Base-by-base conservation (phyloP, 371 early-diverging fungal genomes). In the Actinomortierella wolfii region DNA sequence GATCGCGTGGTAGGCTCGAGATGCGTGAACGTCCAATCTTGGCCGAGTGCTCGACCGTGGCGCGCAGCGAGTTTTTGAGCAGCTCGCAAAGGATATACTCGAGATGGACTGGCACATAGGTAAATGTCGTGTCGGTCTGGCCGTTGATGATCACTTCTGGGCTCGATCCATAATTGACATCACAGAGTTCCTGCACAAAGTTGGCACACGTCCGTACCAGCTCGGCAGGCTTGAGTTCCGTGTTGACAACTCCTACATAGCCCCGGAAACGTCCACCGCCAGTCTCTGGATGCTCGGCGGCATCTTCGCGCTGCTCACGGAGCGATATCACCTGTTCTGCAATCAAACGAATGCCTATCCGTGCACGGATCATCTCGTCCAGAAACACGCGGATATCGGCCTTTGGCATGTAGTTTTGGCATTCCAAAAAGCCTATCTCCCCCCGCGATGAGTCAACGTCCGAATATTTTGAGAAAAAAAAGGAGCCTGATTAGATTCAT, bases 71-170 rank as follows among this genome's bases (percentile, higher is more conserved):
- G 63, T 98, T 98, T 71, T 98, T 98, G 49, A 98, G 69, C 41
- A 97, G 65, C 74, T 98, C 98, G 50, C 91, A 90, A 26, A 95
- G 80, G 25, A 97, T 95, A 67, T 98, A 98, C 76, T 97, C 97
- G 24, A 98, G 78, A 75, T 98, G 98, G 2, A 94, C 94, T 15
- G 94, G 92, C 1, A 97, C 89, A 79, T 98, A 98, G 26, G 93
- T 87, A 58, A 97, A 89, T 39, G 78, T 77, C 20, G 93, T 89
- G 54, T 95, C 89, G 3, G 78, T 65, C 34, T 92, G 88, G 24
- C 97, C 96, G 65, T 86, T 85, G 45, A 97, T 77, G 24, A 85
- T 79, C 43, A 88, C 87, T 18, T 88, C 86, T 1, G 97, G 96
- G 18, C 88, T 81, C 14, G 86, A 76, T 28, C 94, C 95, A 76